Evolutionary conservation across 2,329 filamentous ascomycete genomes (phyloP), one percentile per base, ranked within the genome.

Genomic region (Epichloe typhina): DNA sequence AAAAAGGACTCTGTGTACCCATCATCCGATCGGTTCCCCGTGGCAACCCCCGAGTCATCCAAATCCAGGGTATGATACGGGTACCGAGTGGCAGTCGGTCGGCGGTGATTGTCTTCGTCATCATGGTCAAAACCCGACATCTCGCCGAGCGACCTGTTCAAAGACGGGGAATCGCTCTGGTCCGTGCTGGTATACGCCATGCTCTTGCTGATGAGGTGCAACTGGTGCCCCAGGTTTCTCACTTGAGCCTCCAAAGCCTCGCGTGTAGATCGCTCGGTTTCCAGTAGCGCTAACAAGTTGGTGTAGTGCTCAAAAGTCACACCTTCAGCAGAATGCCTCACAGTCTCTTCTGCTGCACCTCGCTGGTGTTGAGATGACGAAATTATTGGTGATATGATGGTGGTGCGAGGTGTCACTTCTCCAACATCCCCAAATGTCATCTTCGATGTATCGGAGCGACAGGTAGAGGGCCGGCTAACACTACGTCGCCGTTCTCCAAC

Each of bases 191-290:
- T 46, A 17, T 56, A 50, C 5, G 47, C 50, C 53, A 57, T 62
- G 50, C 56, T 66, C 61, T 71, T 70, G 49, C 71, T 71, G 45
- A 77, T 57, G 9, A 72, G 61, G 55, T 74, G 72, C 45, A 81
- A 56, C 42, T 72, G 71, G 36, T 74, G 72, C 21, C 69, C 70
- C 5, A 84, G 66, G 41, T 69, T 72, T 51, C 69, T 73, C 35
- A 83, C 76, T 52, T 81, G 72, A 2, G 68, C 65, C 60, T 83
- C 80, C 4, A 84, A 70, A 4, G 71, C 67, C 51, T 73, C 68
- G 5, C 80, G 72, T 5, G 76, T 75, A 1, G 71, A 70, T 26
- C 79, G 76, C 60, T 84, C 80, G 1, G 71, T 69, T 51, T 80
- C 70, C 26, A 83, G 67, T 50, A 82, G 68, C 15, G 71, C 68